phyloP scores from a whole-genome alignment of 495 filamentous ascomycete genomes.

The Wilcoxina mikolae region DNA sequence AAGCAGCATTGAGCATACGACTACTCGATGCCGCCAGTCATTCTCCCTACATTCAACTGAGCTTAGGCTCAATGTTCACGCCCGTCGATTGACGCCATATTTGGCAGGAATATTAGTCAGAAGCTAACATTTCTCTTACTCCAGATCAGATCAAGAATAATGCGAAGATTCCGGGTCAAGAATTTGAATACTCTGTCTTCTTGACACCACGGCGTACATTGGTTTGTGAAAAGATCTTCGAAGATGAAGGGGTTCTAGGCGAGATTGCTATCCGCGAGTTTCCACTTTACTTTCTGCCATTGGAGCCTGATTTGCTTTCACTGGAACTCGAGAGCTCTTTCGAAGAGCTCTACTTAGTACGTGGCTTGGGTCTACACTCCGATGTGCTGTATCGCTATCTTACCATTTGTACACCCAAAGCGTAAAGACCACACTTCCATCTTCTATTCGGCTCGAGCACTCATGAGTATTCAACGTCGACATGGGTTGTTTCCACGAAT shows the following conservation, averaged over 20 bases:
- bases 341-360: conserved; percentile 67
- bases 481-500: conserved; percentile 92
- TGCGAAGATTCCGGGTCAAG: conserved; percentile 65
- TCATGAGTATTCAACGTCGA: conserved; percentile 85
- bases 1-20: conserved; percentile 44
- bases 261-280: conserved; percentile 80
- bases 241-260: conserved; percentile 83
- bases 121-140: conserved; percentile 20
- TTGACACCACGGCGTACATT: conserved; percentile 86
- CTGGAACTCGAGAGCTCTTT: conserved; percentile 81
- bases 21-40: conserved; percentile 50
- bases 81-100: conserved; percentile 9
- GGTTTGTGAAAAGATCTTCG: conserved; percentile 79
- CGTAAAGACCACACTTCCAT: conserved; percentile 81
- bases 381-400: background rate
- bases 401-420: conserved; percentile 28
- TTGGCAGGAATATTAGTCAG: conserved; percentile 22
- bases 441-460: conserved; percentile 74
- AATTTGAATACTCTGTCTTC: conserved; percentile 65
- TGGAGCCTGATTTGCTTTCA: conserved; percentile 83
- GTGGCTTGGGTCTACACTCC: conserved; percentile 12
- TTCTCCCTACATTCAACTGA: conserved; percentile 46
- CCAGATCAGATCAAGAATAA: conserved; percentile 80
- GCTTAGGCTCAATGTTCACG: conserved; percentile 10
- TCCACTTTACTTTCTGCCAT: conserved; percentile 72